Conservation (phyloP, 305 asterid species). For the Fraxinus ornus region DNA sequence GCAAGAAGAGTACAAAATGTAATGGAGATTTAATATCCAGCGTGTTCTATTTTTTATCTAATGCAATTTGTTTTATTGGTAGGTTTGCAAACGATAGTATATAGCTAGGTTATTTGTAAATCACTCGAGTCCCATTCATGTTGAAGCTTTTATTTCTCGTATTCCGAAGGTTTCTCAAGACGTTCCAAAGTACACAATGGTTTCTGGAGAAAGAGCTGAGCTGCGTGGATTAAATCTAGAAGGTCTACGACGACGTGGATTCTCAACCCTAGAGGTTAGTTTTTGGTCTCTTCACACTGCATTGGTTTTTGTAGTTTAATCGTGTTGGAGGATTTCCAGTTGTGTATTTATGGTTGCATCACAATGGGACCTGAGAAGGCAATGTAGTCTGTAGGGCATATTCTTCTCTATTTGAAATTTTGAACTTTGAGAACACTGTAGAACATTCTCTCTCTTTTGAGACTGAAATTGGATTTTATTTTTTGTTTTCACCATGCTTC, state of each 20-base stretch:
- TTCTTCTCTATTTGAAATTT: background rate
- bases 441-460: background rate
- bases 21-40: background rate
- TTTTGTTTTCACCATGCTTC: background rate
- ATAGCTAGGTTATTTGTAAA: background rate
- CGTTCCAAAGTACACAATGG: slow-evolving; percentile 89
- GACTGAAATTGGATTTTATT: background rate
- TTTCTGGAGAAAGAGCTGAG: slow-evolving; percentile 95
- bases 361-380: background rate
- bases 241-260: slow-evolving; percentile 84
- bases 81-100: background rate
- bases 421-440: background rate
- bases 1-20: background rate
- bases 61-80: background rate
- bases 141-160: slow-evolving; percentile 7
- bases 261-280: slow-evolving; percentile 67
- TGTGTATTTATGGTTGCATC: background rate
- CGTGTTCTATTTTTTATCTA: background rate
- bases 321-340: background rate
- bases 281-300: slow-evolving; percentile 9
- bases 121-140: background rate
- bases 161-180: slow-evolving; percentile 71
- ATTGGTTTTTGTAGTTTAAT: background rate
- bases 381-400: background rate
- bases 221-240: slow-evolving; percentile 86